phyloP scores from a whole-genome alignment of 176 grass and related monocot genomes.

The Aegilops bicornis region DNA sequence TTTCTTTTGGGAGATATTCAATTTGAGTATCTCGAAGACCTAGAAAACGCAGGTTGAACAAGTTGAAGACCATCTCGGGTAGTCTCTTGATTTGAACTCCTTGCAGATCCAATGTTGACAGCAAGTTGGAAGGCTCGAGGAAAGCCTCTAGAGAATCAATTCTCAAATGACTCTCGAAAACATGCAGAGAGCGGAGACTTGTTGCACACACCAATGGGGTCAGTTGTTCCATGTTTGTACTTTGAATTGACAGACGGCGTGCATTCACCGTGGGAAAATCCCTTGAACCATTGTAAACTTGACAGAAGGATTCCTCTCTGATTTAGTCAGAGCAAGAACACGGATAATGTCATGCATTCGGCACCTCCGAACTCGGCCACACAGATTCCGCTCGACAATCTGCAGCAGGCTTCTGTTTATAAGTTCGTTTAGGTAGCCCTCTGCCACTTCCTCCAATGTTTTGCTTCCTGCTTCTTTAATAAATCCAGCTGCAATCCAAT shows the following conservation, averaged over 20 bases:
- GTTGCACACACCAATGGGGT: not conserved
- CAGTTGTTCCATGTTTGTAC: not conserved
- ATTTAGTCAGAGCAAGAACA: not conserved
- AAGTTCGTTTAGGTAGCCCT: not conserved
- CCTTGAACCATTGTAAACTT: not conserved
- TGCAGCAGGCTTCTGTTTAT: not conserved
- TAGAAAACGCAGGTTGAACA: constrained; percentile 18
- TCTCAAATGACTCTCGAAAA: not conserved
- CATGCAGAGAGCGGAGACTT: not conserved
- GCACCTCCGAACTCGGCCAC: not conserved
- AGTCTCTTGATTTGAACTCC: not conserved
- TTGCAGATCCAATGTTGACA: not conserved
- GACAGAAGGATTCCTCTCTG: not conserved
- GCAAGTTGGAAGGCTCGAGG: not conserved
- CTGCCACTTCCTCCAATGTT: not conserved
- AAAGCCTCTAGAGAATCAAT: not conserved
- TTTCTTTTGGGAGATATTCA: constrained; percentile 13
- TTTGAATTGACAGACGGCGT: not conserved
- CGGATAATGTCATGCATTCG: not conserved
- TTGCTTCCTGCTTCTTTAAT: not conserved
- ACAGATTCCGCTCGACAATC: accelerated
- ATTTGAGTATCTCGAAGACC: constrained; percentile 2
- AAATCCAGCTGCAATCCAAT: not conserved
- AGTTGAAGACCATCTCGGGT: not conserved
- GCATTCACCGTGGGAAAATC: accelerated